Conservation (phyloP, 768 basidiomycete species). For the Amanita inopinata region DNA sequence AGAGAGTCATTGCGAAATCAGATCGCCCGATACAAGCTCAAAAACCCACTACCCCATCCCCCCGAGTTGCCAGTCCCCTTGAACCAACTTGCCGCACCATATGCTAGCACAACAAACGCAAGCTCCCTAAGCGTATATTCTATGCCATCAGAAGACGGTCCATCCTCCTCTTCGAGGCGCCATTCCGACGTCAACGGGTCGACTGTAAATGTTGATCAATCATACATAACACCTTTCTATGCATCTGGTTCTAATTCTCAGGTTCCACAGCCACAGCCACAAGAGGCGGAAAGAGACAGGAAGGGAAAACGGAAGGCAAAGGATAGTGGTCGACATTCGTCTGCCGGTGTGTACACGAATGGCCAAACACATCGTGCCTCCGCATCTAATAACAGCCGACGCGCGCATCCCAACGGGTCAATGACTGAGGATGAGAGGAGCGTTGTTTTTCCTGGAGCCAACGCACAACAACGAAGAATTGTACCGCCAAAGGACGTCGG, state of each 20-base stretch:
- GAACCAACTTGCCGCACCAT: not conserved
- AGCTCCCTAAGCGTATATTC: slow-evolving; percentile 3
- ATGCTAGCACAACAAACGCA: not conserved
- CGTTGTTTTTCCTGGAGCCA: slow-evolving; percentile 7
- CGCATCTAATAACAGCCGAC: not conserved
- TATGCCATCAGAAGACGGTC: slow-evolving; percentile 1
- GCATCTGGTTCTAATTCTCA: not conserved
- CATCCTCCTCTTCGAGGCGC: slow-evolving; percentile 2
- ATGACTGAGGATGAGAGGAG: slow-evolving; percentile 5
- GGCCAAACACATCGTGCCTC: not conserved
- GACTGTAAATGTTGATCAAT: not conserved
- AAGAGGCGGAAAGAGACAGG: not conserved
- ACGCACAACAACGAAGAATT: slow-evolving; percentile 1
- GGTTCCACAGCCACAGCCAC: not conserved
- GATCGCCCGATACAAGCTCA: slow-evolving; percentile 5
- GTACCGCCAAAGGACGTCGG: slow-evolving; percentile 7
- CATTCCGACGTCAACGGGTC: slow-evolving; percentile 4
- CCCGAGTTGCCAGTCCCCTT: slow-evolving; percentile 6
- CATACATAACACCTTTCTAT: slow-evolving; percentile 4
- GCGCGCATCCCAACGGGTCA: not conserved
- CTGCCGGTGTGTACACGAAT: slow-evolving; percentile 3
- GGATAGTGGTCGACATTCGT: slow-evolving; percentile 5
- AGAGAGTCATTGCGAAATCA: slow-evolving; percentile 1
- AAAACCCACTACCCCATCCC: slow-evolving; percentile 9
- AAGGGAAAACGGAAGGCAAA: slow-evolving; percentile 6